Evolutionary conservation across 2,329 filamentous ascomycete genomes (phyloP).

Genomic region (Eutypa lata): DNA sequence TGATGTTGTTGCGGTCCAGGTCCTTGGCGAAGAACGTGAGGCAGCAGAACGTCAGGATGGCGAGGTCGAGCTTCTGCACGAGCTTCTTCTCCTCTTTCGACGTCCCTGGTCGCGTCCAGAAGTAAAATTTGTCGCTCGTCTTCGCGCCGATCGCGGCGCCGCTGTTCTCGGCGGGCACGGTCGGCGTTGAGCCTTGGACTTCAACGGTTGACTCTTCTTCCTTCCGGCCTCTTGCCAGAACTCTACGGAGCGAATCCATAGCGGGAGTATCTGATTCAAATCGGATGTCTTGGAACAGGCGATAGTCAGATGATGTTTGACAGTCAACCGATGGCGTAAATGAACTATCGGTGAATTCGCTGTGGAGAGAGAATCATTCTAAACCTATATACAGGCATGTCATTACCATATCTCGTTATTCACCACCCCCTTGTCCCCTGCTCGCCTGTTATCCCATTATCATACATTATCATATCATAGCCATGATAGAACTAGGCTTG

Average conservation of each 20-base stretch:
- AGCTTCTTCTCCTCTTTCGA: background rate
- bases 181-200: background rate
- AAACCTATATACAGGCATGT: too few relatives aligned
- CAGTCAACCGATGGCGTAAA: background rate
- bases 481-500: too few relatives aligned
- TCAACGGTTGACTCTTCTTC: conserved; percentile 1
- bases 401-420: too few relatives aligned
- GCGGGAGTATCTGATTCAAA: too few relatives aligned
- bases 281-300: too few relatives aligned
- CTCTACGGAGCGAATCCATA: background rate
- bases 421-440: too few relatives aligned
- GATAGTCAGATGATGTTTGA: background rate
- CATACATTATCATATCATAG: too few relatives aligned
- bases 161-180: conserved; percentile 3
- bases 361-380: too few relatives aligned
- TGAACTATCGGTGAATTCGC: too few relatives aligned
- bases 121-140: conserved; percentile 11
- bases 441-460: too few relatives aligned
- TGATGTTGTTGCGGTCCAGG: conserved; percentile 20
- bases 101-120: conserved; percentile 11
- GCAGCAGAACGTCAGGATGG: conserved; percentile 15
- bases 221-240: conserved; percentile 1
- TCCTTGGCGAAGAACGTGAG: conserved; percentile 16
- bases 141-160: conserved; percentile 6
- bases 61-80: conserved; percentile 3